Percentiles rank a stretch among this genome's conserved stretches.
Conservation (phyloP, 2,329 filamentous ascomycete species). For the Alternaria alternata region DNA sequence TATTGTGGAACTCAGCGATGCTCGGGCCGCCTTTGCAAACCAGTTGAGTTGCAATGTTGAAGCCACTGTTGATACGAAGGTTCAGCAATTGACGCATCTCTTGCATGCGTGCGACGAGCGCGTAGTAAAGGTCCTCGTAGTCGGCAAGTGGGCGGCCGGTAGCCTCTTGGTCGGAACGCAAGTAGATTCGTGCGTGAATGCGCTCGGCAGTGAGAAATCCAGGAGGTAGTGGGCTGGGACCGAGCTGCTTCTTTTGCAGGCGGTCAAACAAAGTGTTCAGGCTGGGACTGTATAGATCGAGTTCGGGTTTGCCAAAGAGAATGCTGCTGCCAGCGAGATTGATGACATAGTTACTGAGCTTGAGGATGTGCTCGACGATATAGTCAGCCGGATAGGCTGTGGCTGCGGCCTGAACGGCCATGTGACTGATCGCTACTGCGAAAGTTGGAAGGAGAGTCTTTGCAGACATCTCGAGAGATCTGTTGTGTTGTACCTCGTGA, state of each 20-base stretch:
- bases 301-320: slow-evolving; percentile 16
- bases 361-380: slow-evolving; percentile 31
- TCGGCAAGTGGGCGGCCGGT: slow-evolving; percentile 58
- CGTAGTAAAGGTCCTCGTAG: slow-evolving; percentile 47
- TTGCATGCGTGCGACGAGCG: slow-evolving; percentile 35
- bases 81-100: slow-evolving; percentile 34
- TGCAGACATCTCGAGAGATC: slow-evolving; percentile 10
- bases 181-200: slow-evolving; percentile 15
- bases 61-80: slow-evolving; percentile 35
- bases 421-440: slow-evolving; percentile 25
- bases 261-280: slow-evolving; percentile 39
- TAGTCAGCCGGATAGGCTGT: slow-evolving; percentile 17
- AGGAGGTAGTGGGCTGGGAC: slow-evolving; percentile 24
- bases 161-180: slow-evolving; percentile 44
- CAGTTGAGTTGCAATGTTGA: slow-evolving; percentile 23
- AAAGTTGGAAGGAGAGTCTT: slow-evolving; percentile 18
- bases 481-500: background rate
- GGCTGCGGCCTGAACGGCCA: slow-evolving; percentile 16
- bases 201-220: slow-evolving; percentile 20
- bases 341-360: slow-evolving; percentile 24
- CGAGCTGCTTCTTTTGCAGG: slow-evolving; percentile 44
- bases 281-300: slow-evolving; percentile 38
- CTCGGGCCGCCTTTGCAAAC: slow-evolving; percentile 23
- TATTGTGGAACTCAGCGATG: slow-evolving; percentile 23
- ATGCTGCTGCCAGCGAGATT: slow-evolving; percentile 15